A percentile compares a stretch with the other conserved stretches of the same genome.
Conservation (phyloP, 768 basidiomycete species). For the Pisolithus microcarpus region DNA sequence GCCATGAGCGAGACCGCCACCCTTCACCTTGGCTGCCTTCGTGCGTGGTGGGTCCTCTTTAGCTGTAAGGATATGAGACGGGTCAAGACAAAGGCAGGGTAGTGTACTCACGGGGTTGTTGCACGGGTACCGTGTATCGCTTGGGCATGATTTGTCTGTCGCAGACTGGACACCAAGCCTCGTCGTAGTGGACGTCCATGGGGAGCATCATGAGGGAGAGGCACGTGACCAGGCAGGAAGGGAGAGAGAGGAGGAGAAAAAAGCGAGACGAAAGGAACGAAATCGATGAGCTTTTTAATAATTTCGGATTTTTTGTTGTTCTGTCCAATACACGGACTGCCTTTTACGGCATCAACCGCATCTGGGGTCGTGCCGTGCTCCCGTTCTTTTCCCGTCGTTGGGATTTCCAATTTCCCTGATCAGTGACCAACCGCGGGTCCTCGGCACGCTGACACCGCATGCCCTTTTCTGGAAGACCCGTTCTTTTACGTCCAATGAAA, state of each 20-base stretch:
- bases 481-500: slow-evolving; percentile 1
- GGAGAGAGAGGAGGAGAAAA: slow-evolving; percentile 14
- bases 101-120: slow-evolving; percentile 12
- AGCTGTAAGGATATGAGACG: neutral
- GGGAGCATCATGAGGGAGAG: slow-evolving; percentile 9
- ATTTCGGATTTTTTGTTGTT: slow-evolving; percentile 1
- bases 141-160: slow-evolving; percentile 76
- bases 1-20: slow-evolving; percentile 55
- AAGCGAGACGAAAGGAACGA: slow-evolving; percentile 8
- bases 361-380: slow-evolving; percentile 21
- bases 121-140: slow-evolving; percentile 47
- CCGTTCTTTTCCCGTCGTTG: slow-evolving; percentile 15
- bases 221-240: slow-evolving; percentile 18
- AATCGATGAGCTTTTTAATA: slow-evolving; percentile 21
- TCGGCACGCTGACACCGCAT: slow-evolving; percentile 15
- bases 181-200: slow-evolving; percentile 44
- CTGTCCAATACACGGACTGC: neutral
- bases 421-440: slow-evolving; percentile 29
- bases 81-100: slow-evolving; percentile 20
- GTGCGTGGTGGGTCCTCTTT: slow-evolving; percentile 19
- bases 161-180: slow-evolving; percentile 78
- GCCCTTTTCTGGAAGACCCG: neutral
- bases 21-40: slow-evolving; percentile 32
- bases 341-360: slow-evolving; percentile 9
- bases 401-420: slow-evolving; percentile 23